Evolutionary conservation across 257 asterid species (phyloP).

Genomic region (Petrea volubilis): DNA sequence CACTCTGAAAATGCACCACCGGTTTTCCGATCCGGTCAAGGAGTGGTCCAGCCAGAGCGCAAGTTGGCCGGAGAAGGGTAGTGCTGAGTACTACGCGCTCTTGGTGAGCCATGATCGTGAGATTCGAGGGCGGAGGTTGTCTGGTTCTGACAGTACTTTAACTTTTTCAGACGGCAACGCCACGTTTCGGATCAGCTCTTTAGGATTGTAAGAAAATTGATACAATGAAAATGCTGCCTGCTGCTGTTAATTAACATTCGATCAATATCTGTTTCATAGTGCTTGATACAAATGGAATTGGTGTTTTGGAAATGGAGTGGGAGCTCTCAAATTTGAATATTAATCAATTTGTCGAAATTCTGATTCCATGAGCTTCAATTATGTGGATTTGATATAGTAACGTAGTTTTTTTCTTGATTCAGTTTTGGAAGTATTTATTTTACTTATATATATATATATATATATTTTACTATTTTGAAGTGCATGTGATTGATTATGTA

Average conservation of each 20-base stretch:
- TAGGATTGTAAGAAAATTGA: slow-evolving; percentile 68
- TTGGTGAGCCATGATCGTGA: slow-evolving; percentile 59
- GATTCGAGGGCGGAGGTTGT: slow-evolving; percentile 46
- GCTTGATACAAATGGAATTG: neutral
- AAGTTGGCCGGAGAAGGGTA: slow-evolving; percentile 62
- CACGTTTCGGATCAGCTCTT: slow-evolving; percentile 63
- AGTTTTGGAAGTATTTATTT: neutral
- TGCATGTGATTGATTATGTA: slow-evolving; percentile 12
- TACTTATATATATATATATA: too few species aligned
- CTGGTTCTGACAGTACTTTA: slow-evolving; percentile 42
- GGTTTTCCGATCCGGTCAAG: slow-evolving; percentile 76
- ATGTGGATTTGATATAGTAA: neutral
- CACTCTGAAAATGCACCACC: slow-evolving; percentile 82
- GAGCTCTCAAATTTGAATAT: neutral
- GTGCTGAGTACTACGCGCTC: slow-evolving; percentile 53
- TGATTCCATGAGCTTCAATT: neutral
- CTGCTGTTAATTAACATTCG: neutral
- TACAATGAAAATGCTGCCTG: neutral
- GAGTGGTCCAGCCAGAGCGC: slow-evolving; percentile 42
- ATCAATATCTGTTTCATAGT: neutral
- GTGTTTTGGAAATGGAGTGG: neutral
- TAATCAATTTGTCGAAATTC: neutral
- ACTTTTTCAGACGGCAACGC: slow-evolving; percentile 74
- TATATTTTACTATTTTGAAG: neutral
- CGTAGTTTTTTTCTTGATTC: neutral